Percentiles rank a stretch among this genome's conserved stretches.
Conservation (phyloP, 139 green algal genomes). For the Desmodesmus armatus region DNA sequence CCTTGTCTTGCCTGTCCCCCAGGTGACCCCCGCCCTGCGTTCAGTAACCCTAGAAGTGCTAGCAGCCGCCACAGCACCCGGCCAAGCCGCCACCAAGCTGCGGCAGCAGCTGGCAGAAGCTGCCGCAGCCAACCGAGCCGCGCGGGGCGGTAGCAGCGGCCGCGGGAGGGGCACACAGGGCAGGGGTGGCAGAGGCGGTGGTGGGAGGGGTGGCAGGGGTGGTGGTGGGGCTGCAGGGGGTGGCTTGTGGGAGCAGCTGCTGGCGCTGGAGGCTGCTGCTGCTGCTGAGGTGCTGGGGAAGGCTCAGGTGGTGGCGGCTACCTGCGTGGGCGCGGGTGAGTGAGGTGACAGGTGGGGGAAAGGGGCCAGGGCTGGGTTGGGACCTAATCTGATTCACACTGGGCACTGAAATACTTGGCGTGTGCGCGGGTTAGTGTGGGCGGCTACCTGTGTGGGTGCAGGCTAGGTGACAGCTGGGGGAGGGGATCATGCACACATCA, state of each 20-base stretch:
- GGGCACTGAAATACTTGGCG: too few relatives aligned
- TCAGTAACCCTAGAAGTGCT: conserved; percentile 60
- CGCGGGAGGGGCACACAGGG: conserved; percentile 21
- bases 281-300: conserved; percentile 60
- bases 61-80: conserved; percentile 51
- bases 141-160: conserved; percentile 4
- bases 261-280: conserved; percentile 60
- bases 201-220: neutral
- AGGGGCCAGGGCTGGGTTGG: too few relatives aligned
- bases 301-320: conserved; percentile 63
- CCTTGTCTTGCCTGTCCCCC: too few relatives aligned
- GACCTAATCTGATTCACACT: too few relatives aligned
- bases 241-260: conserved; percentile 42
- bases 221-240: neutral
- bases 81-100: conserved; percentile 52
- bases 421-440: neutral
- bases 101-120: conserved; percentile 42
- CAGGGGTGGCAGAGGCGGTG: neutral
- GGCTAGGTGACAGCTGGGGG: too few relatives aligned
- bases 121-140: neutral
- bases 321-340: conserved; percentile 55
- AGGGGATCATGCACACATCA: too few relatives aligned
- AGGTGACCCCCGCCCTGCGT: conserved; percentile 58
- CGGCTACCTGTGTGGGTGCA: neutral
- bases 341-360: too few relatives aligned